Evolutionary conservation across 805 yeast genomes (phyloP), one percentile per base, ranked within the genome.

Genomic region (Barnettozyma sucrosica): DNA sequence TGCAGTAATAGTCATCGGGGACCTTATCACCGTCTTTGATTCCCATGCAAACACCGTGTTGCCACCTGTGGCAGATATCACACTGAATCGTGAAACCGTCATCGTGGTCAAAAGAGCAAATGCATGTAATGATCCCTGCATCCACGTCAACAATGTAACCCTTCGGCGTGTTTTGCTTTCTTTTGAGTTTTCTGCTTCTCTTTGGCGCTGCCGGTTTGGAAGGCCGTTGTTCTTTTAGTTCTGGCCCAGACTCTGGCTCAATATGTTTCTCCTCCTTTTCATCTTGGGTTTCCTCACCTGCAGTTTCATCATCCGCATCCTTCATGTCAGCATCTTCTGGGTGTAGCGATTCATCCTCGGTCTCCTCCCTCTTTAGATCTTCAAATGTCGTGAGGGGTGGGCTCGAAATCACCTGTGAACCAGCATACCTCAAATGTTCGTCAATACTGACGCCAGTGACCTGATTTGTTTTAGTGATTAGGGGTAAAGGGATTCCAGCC

Each of bases 11-110:
- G 45, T 79, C 80, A 47, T 89, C 96, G 0, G 96, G 96, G 0
- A 82, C 95, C 43, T 85, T 82, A 36, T 79, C 84, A 49, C 77
- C 79, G 40, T 82, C 77, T 40, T 72, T 72, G 48, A 86, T 87
- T 7, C 84, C 85, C 78, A 89, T 87, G 66, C 98, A 90, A n/a
- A 79, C 72, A 24, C 93, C 89, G 67, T 90, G 98, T 63, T 90
- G 97, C 97, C 97, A 90, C 52, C 96, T 79, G 64, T 78, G 83
- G 65, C 98, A 90, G 30, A 79, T 75, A 63, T 89, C 97, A 68
- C 99, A 93, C 67, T 93, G 98, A 52, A 93, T 86, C 21, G 95
- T 90, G 59, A 88, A 84, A 0, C 97, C 97, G 56, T 92, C 93
- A 66, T 89, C 97, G 51, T 88, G 95, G 49, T 81, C 86, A 55